Conservation (phyloP, 1,284 basidiomycete genomes). For the Ustilago xerochloae region DNA sequence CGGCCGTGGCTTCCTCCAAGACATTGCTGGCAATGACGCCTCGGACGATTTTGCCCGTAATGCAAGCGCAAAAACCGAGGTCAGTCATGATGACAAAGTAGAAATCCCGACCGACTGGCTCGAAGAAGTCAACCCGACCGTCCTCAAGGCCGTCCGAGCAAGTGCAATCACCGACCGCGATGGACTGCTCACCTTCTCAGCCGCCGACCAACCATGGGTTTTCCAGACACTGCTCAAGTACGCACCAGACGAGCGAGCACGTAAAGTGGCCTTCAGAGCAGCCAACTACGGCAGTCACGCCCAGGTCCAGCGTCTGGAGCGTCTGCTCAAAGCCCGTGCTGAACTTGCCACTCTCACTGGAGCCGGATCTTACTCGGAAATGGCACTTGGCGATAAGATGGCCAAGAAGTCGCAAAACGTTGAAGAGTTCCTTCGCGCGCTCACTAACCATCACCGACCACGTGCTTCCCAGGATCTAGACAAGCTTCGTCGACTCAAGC, state of each 20-base stretch:
- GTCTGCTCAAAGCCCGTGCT: constrained; percentile 53
- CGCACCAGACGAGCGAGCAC: constrained; percentile 80
- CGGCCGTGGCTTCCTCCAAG: constrained; percentile 83
- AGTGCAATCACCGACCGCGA: constrained; percentile 22
- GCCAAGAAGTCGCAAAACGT: constrained; percentile 60
- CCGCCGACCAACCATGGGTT: constrained; percentile 75
- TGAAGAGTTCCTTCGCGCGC: constrained; percentile 55
- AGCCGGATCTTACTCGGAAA: constrained; percentile 58
- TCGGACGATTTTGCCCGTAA: constrained; percentile 42
- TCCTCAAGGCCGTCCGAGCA: constrained; percentile 28
- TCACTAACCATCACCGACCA: constrained; percentile 57
- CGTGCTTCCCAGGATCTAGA: constrained; percentile 49
- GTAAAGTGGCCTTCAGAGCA: constrained; percentile 77
- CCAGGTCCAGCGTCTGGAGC: constrained; percentile 60
- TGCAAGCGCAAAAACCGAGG: constrained; percentile 24
- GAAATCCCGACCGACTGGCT: constrained; percentile 51
- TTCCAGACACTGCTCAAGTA: constrained; percentile 91
- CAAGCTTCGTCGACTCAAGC: constrained; percentile 55
- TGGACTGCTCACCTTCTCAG: constrained; percentile 42
- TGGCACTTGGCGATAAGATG: constrained; percentile 67
- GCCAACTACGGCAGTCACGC: constrained; percentile 52
- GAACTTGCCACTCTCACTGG: constrained; percentile 64
- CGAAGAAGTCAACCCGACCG: constrained; percentile 37
- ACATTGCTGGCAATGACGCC: constrained; percentile 48
- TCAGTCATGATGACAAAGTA: constrained; percentile 17